Evolutionary conservation across 1,284 basidiomycete genomes (phyloP).

Genomic region (Phellinidium pouzarii): DNA sequence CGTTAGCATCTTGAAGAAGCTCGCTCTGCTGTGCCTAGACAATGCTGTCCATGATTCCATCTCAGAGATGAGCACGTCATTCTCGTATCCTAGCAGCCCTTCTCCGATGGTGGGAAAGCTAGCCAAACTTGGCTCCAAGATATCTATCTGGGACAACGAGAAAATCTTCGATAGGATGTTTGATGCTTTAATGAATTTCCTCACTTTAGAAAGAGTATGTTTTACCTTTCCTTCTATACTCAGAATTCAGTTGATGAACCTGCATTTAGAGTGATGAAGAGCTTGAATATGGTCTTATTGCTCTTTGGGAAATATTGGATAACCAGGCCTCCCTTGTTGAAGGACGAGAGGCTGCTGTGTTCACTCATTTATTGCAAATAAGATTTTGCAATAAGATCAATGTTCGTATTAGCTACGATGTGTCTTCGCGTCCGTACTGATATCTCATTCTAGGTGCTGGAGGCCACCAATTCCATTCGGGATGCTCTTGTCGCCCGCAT

Average conservation of each 20-base stretch:
- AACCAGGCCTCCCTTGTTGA: slow-evolving; percentile 61
- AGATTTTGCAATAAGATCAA: slow-evolving; percentile 63
- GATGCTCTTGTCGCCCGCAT: slow-evolving; percentile 62
- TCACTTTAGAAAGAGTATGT: slow-evolving; percentile 53
- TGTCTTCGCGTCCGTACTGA: slow-evolving; percentile 1
- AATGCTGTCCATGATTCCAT: slow-evolving; percentile 37
- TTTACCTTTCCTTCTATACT: slow-evolving; percentile 10
- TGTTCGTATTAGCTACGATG: slow-evolving; percentile 31
- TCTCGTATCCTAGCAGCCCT: slow-evolving; percentile 37
- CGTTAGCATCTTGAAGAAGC: slow-evolving; percentile 46
- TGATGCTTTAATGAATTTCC: slow-evolving; percentile 49
- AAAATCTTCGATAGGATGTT: slow-evolving; percentile 62
- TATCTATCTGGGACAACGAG: slow-evolving; percentile 60
- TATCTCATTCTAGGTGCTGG: slow-evolving; percentile 49
- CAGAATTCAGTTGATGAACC: slow-evolving; percentile 19
- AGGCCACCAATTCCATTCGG: slow-evolving; percentile 73
- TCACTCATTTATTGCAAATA: slow-evolving; percentile 53
- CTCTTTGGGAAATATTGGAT: slow-evolving; percentile 71
- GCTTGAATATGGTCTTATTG: slow-evolving; percentile 66
- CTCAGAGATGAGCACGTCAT: slow-evolving; percentile 34
- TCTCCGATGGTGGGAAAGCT: slow-evolving; percentile 39
- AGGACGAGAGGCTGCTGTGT: slow-evolving; percentile 65
- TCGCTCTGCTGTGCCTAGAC: slow-evolving; percentile 53
- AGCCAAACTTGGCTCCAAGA: slow-evolving; percentile 36
- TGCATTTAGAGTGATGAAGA: slow-evolving; percentile 46